Percentiles rank a stretch among this genome's conserved stretches.
These are phyloP conservation scores for Ramichloridium luteum DNA, from an alignment of 2,329 filamentous ascomycete species.

Conservation along the genomic window DNA sequence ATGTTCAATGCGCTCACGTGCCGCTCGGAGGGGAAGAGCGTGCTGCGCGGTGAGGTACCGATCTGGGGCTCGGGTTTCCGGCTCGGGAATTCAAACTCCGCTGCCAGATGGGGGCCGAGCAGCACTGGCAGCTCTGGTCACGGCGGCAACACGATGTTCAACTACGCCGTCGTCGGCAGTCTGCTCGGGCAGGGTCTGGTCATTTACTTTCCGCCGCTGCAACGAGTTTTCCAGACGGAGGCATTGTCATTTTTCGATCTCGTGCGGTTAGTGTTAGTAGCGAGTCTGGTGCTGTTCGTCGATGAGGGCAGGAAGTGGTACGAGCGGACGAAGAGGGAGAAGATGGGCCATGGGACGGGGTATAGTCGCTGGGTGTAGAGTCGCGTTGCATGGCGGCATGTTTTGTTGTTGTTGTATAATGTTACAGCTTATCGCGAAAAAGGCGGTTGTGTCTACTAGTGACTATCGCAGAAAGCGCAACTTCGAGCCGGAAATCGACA, in stretches of 20 bases:
- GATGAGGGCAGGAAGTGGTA: conserved; percentile 81
- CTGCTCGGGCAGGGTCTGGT: conserved; percentile 78
- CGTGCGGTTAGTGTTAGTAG: conserved; percentile 56
- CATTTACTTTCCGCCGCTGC: conserved; percentile 87
- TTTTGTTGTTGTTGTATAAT: no score
- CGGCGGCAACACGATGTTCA: conserved; percentile 76
- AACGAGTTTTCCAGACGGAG: conserved; percentile 93
- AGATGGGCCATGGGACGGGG: conserved; percentile 7
- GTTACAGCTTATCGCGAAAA: no score
- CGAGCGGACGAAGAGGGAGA: conserved; percentile 34
- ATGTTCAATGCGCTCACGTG: conserved; percentile 98
- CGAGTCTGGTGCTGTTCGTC: conserved; percentile 88
- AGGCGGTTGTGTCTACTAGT: no score
- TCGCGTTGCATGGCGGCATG: conserved; percentile 1
- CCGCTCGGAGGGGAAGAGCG: conserved; percentile 78
- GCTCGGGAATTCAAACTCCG: no score
- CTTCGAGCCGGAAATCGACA: no score
- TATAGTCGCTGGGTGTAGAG: conserved; percentile 17
- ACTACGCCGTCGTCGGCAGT: conserved; percentile 82
- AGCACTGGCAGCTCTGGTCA: conserved; percentile 5
- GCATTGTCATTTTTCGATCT: conserved; percentile 64
- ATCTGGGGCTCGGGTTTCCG: no score
- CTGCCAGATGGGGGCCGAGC: no score
- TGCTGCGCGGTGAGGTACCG: conserved; percentile 63
- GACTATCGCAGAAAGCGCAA: no score